phyloP scores from a whole-genome alignment of 805 yeast genomes.

The Candida caryicola region DNA sequence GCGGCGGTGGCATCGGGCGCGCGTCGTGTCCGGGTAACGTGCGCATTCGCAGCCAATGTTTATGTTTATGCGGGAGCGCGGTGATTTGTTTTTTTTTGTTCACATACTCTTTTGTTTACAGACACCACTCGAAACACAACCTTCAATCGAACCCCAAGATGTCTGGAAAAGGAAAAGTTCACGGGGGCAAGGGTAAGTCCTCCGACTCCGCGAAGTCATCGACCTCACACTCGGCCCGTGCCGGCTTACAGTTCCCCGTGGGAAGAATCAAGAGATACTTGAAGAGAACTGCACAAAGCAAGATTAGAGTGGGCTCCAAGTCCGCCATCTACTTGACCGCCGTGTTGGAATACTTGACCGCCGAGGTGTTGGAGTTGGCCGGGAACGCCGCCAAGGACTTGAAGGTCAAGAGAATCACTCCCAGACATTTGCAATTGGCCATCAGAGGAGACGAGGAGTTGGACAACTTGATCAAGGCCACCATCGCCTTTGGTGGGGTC shows the following conservation, averaged over 20 bases:
- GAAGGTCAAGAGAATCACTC: slow-evolving; percentile 33
- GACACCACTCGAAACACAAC: neutral
- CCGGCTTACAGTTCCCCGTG: slow-evolving; percentile 95
- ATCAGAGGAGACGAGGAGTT: slow-evolving; percentile 32
- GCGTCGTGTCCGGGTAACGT: slow-evolving; percentile 4
- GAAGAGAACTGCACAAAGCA: slow-evolving; percentile 85
- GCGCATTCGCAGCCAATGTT: neutral
- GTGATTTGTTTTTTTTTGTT: slow-evolving; percentile 5
- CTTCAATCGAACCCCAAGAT: slow-evolving; percentile 33
- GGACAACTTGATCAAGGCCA: slow-evolving; percentile 33
- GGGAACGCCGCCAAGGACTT: slow-evolving; percentile 33
- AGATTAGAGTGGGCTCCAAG: slow-evolving; percentile 74
- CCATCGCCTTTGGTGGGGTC: slow-evolving; percentile 34
- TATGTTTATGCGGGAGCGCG: slow-evolving; percentile 1
- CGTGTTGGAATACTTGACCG: slow-evolving; percentile 30
- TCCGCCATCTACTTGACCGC: slow-evolving; percentile 60
- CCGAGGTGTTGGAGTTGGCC: slow-evolving; percentile 32
- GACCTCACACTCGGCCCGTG: slow-evolving; percentile 90
- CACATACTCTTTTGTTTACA: neutral
- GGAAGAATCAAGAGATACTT: slow-evolving; percentile 98
- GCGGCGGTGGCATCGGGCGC: neutral
- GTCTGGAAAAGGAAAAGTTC: slow-evolving; percentile 87
- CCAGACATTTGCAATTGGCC: slow-evolving; percentile 32
- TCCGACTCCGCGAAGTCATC: slow-evolving; percentile 67
- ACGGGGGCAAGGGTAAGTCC: slow-evolving; percentile 96